phyloP scores from a whole-genome alignment of 495 filamentous ascomycete species.

The Glonium stellatum region DNA sequence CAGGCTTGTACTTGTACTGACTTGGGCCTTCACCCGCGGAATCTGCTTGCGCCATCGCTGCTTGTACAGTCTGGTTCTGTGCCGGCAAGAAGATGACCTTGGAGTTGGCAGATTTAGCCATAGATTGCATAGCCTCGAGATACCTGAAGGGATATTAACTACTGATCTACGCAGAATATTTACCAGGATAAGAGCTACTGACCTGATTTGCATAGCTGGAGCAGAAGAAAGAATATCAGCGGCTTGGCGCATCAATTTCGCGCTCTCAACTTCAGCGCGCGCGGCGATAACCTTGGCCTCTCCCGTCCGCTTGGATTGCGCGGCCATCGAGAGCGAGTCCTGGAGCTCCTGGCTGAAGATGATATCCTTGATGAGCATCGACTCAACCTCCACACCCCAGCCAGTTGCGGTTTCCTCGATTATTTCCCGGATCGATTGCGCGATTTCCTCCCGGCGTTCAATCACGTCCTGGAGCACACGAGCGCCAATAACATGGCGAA shows the following conservation, averaged over 20 bases:
- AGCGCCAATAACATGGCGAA: constrained; percentile 94
- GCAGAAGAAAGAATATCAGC: constrained; percentile 91
- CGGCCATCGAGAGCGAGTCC: constrained; percentile 98
- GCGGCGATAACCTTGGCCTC: constrained; percentile 97
- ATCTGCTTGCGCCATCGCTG: constrained; percentile 47
- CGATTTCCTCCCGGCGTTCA: constrained; percentile 96
- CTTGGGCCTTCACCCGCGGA: constrained; percentile 53
- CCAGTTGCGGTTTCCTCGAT: constrained; percentile 91
- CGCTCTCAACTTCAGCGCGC: constrained; percentile 91
- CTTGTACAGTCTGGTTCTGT: constrained; percentile 42
- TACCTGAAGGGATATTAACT: constrained; percentile 34
- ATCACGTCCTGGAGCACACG: constrained; percentile 97
- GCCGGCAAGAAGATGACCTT: constrained; percentile 94
- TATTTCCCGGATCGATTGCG: constrained; percentile 88
- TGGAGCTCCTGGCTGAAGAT: constrained; percentile 95
- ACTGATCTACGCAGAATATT: not conserved
- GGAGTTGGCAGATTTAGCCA: constrained; percentile 91
- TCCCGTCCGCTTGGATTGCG: constrained; percentile 96
- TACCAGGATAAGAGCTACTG: not conserved
- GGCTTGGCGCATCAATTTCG: constrained; percentile 96
- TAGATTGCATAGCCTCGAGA: constrained; percentile 98
- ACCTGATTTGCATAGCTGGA: constrained; percentile 91
- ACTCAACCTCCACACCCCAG: constrained; percentile 95
- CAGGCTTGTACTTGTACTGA: constrained; percentile 35
- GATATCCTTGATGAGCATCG: constrained; percentile 99